A percentile compares a stretch with the other conserved stretches of the same genome.
phyloP scores from a whole-genome alignment of 768 basidiomycete species.

The Serendipita vermifera region DNA sequence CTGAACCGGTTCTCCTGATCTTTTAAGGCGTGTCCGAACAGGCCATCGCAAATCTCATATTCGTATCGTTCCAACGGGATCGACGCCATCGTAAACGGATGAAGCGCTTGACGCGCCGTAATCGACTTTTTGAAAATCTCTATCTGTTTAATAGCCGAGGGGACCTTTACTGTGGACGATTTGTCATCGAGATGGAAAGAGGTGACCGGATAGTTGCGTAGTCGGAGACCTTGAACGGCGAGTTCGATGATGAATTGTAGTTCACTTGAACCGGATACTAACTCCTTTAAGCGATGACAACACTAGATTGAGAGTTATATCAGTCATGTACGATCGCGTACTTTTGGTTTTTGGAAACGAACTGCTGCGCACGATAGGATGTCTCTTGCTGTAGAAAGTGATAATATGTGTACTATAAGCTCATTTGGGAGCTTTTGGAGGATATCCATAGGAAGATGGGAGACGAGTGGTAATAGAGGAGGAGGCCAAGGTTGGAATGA shows the following conservation, averaged over 20 bases:
- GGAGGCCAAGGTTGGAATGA: too few species aligned
- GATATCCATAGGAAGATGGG: too few species aligned
- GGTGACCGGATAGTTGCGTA: background rate
- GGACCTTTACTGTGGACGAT: too few species aligned
- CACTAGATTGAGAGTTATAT: background rate
- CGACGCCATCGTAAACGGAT: background rate
- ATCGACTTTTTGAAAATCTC: background rate
- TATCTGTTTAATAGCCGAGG: background rate
- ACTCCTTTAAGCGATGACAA: background rate
- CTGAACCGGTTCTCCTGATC: background rate
- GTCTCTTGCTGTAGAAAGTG: background rate
- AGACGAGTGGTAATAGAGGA: too few species aligned
- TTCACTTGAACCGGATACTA: background rate
- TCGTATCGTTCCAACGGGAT: background rate
- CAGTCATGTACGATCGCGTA: too few species aligned
- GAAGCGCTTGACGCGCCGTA: background rate
- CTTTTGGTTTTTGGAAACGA: too few species aligned
- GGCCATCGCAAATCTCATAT: background rate
- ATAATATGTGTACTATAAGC: background rate
- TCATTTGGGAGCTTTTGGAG: background rate
- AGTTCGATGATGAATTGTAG: background rate
- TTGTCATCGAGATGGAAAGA: too few species aligned
- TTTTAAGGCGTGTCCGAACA: background rate
- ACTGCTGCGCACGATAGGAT: background rate
- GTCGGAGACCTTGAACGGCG: background rate